A percentile compares a stretch with the other conserved stretches of the same genome.
Evolutionary conservation across 331 rosid genomes (phyloP).

Genomic region (Malus hybrid): DNA sequence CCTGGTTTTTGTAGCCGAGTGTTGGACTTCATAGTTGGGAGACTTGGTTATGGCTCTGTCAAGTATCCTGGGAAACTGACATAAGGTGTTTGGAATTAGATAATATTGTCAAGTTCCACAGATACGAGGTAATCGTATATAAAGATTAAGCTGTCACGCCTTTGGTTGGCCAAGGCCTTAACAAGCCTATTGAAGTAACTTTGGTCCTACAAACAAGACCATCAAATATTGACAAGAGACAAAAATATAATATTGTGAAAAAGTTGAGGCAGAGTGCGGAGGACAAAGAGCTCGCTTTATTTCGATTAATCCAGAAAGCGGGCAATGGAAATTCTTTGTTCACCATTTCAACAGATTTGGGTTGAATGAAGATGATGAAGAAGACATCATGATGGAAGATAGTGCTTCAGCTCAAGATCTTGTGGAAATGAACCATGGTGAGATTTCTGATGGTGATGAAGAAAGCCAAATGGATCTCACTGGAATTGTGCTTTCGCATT

Average conservation of each 20-base stretch:
- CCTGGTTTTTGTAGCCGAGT: slow-evolving; percentile 68
- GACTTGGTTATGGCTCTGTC: slow-evolving; percentile 67
- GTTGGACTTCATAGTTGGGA: slow-evolving; percentile 68
- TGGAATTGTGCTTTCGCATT: slow-evolving; percentile 67
- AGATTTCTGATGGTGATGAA: slow-evolving; percentile 46
- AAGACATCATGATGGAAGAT: slow-evolving; percentile 61
- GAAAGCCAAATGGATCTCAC: slow-evolving; percentile 30
- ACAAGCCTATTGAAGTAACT: slow-evolving; percentile 91
- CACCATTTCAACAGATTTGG: slow-evolving; percentile 95
- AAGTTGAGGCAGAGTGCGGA: slow-evolving; percentile 44
- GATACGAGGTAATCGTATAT: slow-evolving; percentile 71
- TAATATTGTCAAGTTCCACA: slow-evolving; percentile 51
- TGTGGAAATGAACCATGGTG: slow-evolving; percentile 29
- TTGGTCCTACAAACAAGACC: slow-evolving; percentile 40
- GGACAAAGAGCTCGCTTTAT: slow-evolving; percentile 71
- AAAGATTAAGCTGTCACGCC: slow-evolving; percentile 66
- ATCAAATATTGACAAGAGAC: slow-evolving; percentile 25
- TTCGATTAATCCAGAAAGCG: slow-evolving; percentile 53
- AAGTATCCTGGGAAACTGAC: slow-evolving; percentile 66
- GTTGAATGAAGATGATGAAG: slow-evolving; percentile 79
- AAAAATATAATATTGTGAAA: slow-evolving; percentile 25
- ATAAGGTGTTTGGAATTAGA: slow-evolving; percentile 53
- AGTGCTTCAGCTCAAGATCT: slow-evolving; percentile 32
- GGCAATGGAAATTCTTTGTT: slow-evolving; percentile 83
- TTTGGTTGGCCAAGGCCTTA: slow-evolving; percentile 68